Evolutionary conservation across 2,329 filamentous ascomycete genomes (phyloP).

Genomic region (Arthrobotrys sphaeroides): DNA sequence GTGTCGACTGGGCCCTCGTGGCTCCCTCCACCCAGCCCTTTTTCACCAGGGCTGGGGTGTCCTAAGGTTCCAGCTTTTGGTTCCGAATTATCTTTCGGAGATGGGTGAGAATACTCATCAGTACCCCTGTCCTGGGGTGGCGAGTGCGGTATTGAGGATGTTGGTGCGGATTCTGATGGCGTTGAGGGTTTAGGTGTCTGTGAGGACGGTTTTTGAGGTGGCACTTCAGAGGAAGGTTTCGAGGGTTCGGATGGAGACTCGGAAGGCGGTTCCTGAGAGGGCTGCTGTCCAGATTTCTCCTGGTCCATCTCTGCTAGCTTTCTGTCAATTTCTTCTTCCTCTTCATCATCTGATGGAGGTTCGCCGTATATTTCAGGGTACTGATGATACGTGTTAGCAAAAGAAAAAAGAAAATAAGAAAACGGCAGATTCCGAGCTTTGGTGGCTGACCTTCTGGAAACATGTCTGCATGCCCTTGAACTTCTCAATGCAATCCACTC

Average conservation of each 20-base stretch:
- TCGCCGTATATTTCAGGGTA: conserved; percentile 96
- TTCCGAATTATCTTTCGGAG: conserved; percentile 40
- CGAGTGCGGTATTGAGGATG: conserved; percentile 39
- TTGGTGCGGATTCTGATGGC: conserved; percentile 8
- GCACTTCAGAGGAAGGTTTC: neutral
- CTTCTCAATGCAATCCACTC: conserved; percentile 96
- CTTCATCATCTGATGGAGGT: conserved; percentile 78
- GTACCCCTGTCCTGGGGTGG: conserved; percentile 32
- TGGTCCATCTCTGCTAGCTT: conserved; percentile 40
- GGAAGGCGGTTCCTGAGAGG: no score
- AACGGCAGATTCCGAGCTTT: neutral
- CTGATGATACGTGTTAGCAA: conserved; percentile 33
- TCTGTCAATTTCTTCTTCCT: conserved; percentile 61
- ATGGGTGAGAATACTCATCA: conserved; percentile 35
- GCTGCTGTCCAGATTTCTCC: no score
- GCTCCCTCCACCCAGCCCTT: conserved; percentile 41
- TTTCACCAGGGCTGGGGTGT: conserved; percentile 41
- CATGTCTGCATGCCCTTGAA: conserved; percentile 99
- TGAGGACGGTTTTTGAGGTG: neutral
- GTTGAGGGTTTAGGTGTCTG: neutral
- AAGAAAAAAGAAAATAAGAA: neutral
- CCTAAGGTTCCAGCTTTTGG: conserved; percentile 28
- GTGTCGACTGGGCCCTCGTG: conserved; percentile 48
- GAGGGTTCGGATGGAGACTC: neutral
- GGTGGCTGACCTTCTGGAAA: conserved; percentile 71